Evolutionary conservation across 1,284 basidiomycete genomes (phyloP), one percentile per base, ranked within the genome.

Genomic region (Ustilago cynodontis): DNA sequence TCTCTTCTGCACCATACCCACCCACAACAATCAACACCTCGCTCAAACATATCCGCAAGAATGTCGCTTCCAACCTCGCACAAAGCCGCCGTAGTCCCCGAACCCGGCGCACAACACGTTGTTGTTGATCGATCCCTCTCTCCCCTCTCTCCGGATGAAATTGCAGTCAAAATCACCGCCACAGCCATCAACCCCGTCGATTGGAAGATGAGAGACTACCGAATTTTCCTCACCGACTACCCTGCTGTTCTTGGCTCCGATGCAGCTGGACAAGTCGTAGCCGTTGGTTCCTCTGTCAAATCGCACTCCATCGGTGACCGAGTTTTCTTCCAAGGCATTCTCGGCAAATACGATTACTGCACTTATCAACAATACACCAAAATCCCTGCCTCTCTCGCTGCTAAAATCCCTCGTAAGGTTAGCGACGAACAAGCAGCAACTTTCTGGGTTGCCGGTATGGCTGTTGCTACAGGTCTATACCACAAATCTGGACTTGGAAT

Each of bases 321-420:
- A 0, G 80, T 81, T 47, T 82, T 78, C 59, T 82, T 80, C 71
- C 80, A 82, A 58, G 81, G 81, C n/a, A 78, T 73, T 53, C 50
- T 82, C 1, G 72, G 72, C 18, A 56, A 71, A 14, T 59, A 70
- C 55, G 69, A 73, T n/a, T 49, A 55, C 18, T 59, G 54, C 22
- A 82, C 80, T 16, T 81, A 80, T 68, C 81, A 82, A 59, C 71
- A 82, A 55, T 78, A 82, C 51, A 56, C 37, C 53, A 65, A 68
- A 55, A 67, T 81, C 45, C 77, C 77, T n/a, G 77, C 75, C 20
- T 43, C 43, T 2, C 67, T 81, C 18, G 66, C 67, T 13, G 63
- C 68, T 24, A 64, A 66, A 37, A 80, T 76, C n/a, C 81, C 80
- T 24, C 43, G 41, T 16, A 77, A 74, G 50, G 53, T 80, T 4